phyloP scores from a whole-genome alignment of 495 filamentous ascomycete genomes.

The Neurospora sp. region DNA sequence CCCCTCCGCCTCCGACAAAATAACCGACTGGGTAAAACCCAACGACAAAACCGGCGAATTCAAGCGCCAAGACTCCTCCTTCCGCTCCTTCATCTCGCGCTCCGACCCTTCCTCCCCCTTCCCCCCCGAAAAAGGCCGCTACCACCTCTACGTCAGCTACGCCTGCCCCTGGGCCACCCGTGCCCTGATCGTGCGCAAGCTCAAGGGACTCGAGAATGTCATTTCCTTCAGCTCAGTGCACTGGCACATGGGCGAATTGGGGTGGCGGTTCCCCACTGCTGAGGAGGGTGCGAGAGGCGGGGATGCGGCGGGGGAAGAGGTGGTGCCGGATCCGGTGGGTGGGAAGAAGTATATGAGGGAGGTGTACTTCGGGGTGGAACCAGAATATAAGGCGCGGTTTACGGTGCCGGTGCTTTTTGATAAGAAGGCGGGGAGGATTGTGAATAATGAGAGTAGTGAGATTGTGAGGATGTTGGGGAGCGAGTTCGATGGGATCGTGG shows the following conservation, averaged over 20 bases:
- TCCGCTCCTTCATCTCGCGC: slow-evolving; percentile 60
- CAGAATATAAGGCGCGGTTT: slow-evolving; percentile 61
- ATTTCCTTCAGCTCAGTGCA: slow-evolving; percentile 63
- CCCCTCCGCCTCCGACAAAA: slow-evolving; percentile 27
- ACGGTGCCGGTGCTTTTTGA: slow-evolving; percentile 78
- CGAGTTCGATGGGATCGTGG: slow-evolving; percentile 49
- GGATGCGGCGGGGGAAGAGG: slow-evolving; percentile 40
- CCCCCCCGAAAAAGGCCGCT: slow-evolving; percentile 63
- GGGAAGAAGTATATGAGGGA: slow-evolving; percentile 55
- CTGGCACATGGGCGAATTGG: slow-evolving; percentile 50
- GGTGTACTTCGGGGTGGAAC: slow-evolving; percentile 60
- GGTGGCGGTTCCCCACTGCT: slow-evolving; percentile 71
- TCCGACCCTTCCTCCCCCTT: slow-evolving; percentile 45
- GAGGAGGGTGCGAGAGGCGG: slow-evolving; percentile 49
- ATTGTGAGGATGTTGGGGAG: slow-evolving; percentile 62
- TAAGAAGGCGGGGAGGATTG: slow-evolving; percentile 58
- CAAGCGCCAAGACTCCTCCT: slow-evolving; percentile 65
- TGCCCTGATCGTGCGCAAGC: slow-evolving; percentile 60
- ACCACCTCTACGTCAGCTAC: slow-evolving; percentile 66
- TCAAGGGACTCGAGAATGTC: slow-evolving; percentile 69
- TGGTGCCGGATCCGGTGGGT: slow-evolving; percentile 51
- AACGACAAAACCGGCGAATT: slow-evolving; percentile 76
- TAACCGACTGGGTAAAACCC: slow-evolving; percentile 76
- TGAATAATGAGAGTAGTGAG: slow-evolving; percentile 80
- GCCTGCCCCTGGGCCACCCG: slow-evolving; percentile 83